Evolutionary conservation across 1,284 basidiomycete species (phyloP).

Genomic region (Boletus hoseneyae): DNA sequence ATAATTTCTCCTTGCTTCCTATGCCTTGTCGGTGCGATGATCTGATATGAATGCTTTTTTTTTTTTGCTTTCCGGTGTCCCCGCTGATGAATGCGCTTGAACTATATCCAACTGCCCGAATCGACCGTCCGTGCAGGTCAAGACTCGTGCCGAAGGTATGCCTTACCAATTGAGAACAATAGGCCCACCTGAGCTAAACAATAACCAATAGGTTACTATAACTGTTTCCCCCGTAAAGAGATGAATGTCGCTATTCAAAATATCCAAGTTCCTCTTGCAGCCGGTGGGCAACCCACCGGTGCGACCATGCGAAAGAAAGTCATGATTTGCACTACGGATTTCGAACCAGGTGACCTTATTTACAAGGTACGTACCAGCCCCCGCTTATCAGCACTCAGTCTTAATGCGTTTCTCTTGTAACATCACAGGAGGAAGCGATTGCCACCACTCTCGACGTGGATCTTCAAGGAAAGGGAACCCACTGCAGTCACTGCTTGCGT

Average conservation of each 20-base stretch:
- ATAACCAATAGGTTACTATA: constrained; percentile 61
- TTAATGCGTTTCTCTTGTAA: constrained; percentile 4
- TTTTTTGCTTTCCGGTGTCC: constrained; percentile 33
- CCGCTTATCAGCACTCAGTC: not conserved
- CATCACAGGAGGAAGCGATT: constrained; percentile 62
- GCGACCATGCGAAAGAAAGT: constrained; percentile 44
- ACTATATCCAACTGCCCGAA: constrained; percentile 12
- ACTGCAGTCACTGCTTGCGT: constrained; percentile 72
- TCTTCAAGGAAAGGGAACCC: constrained; percentile 57
- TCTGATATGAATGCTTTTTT: constrained; percentile 62
- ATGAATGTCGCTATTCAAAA: constrained; percentile 63
- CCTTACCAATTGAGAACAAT: constrained; percentile 28
- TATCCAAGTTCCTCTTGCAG: constrained; percentile 35
- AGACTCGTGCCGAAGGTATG: constrained; percentile 73
- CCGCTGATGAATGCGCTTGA: constrained; percentile 22
- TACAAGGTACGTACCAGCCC: constrained; percentile 54
- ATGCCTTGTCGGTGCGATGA: constrained; percentile 30
- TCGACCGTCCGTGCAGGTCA: constrained; percentile 45
- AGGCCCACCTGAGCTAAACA: constrained; percentile 22
- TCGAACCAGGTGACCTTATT: constrained; percentile 66
- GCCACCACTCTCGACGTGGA: constrained; percentile 67
- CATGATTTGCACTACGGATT: constrained; percentile 65
- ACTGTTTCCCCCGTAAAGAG: constrained; percentile 65
- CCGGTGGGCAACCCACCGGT: constrained; percentile 21
- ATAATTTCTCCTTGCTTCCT: constrained; percentile 20